phyloP scores from a whole-genome alignment of 768 basidiomycete species.

The Boletellus emodensis region DNA sequence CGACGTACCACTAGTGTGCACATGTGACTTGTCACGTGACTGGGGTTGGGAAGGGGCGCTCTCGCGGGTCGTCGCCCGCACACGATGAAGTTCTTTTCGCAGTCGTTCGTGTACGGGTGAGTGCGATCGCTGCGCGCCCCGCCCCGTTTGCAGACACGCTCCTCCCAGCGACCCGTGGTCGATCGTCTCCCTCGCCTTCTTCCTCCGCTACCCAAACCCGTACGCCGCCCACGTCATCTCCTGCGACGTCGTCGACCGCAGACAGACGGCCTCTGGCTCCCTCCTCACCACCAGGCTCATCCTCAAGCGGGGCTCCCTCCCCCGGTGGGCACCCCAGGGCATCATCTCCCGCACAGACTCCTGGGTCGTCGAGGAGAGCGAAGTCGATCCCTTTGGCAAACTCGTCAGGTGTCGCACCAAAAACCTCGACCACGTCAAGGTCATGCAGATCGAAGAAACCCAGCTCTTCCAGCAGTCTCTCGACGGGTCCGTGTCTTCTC shows the following conservation, averaged over 20 bases:
- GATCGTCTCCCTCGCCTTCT: conserved; percentile 90
- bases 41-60: neutral
- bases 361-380: conserved; percentile 94
- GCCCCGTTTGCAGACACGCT: no score
- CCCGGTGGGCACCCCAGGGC: conserved; percentile 85
- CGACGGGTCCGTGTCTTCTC: conserved; percentile 56
- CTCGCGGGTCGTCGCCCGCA: conserved; percentile 29
- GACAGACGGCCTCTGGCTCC: conserved; percentile 65
- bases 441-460: conserved; percentile 89
- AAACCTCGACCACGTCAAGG: conserved; percentile 92
- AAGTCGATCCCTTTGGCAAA: conserved; percentile 82
- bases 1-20: conserved; percentile 36
- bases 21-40: conserved; percentile 16
- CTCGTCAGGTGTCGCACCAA: conserved; percentile 74
- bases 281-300: conserved; percentile 87
- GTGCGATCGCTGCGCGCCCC: conserved; percentile 17
- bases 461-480: conserved; percentile 64
- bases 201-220: conserved; percentile 93
- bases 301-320: conserved; percentile 86
- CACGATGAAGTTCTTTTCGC: conserved; percentile 51
- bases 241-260: conserved; percentile 91
- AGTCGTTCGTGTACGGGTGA: conserved; percentile 56
- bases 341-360: conserved; percentile 83
- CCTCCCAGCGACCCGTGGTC: conserved; percentile 81
- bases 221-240: conserved; percentile 91